Percentiles rank a stretch among this genome's conserved stretches.
Conservation (phyloP, 73 alveolate genomes). For the Effrenium voratum region DNA sequence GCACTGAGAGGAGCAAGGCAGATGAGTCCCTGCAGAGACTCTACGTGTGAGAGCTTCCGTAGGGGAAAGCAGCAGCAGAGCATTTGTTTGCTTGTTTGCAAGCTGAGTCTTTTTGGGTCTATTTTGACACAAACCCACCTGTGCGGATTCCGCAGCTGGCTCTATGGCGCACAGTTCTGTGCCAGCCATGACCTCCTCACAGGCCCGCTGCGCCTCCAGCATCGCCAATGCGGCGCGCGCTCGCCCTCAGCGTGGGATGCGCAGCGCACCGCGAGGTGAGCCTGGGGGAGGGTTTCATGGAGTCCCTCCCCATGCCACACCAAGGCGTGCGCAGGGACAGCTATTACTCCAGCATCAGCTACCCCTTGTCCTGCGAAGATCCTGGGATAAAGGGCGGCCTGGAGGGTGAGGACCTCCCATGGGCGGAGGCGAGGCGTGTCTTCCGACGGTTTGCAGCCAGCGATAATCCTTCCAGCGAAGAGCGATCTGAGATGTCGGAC, state of each 20-base stretch:
- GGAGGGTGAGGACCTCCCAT: conserved; percentile 13
- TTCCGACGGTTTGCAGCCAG: conserved; percentile 4
- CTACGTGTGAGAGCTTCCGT: conserved; percentile 53
- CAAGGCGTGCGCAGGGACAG: not conserved
- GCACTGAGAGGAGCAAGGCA: conserved; percentile 83
- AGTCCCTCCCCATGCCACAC: conserved; percentile 25
- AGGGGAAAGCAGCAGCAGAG: no score
- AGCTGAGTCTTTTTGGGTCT: no score
- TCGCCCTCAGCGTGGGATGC: no score
- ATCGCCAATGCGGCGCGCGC: no score
- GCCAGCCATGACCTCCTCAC: no score
- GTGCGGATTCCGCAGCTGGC: no score
- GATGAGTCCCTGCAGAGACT: conserved; percentile 84
- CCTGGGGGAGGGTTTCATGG: conserved; percentile 3
- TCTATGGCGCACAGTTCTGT: no score
- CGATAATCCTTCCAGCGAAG: not conserved
- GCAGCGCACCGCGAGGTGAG: no score
- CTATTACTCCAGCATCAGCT: not conserved
- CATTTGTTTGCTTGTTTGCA: no score
- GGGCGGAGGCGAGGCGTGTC: not conserved
- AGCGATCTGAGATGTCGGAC: not conserved
- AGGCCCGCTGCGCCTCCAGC: no score
- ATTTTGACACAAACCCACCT: no score
- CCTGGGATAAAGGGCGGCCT: conserved; percentile 10
- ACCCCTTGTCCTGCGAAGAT: conserved; percentile 49